A percentile compares a stretch with the other conserved stretches of the same genome.
These are phyloP conservation scores for Phyllachora maydis DNA, from an alignment of 2,329 filamentous ascomycete genomes.

Conservation along the genomic window DNA sequence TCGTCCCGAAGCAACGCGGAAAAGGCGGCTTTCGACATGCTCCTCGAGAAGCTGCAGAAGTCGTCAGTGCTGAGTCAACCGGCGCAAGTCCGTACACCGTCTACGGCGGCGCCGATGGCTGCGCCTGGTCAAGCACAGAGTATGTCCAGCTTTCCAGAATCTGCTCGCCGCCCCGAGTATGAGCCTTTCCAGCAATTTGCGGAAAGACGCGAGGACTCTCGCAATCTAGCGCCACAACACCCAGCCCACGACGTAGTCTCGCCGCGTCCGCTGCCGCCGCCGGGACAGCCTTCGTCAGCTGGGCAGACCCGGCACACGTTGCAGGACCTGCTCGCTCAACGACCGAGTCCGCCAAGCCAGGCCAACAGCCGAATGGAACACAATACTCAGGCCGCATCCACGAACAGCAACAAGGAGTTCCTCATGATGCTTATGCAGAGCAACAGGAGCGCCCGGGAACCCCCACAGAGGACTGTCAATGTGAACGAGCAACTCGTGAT, in stretches of 20 bases:
- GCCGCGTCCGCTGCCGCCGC: conserved; percentile 22
- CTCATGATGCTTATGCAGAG: conserved; percentile 65
- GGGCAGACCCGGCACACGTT: conserved; percentile 36
- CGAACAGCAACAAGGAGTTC: conserved; percentile 58
- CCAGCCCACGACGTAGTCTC: conserved; percentile 30
- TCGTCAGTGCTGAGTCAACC: too few relatives aligned
- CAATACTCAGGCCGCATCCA: conserved; percentile 14
- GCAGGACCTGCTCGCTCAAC: conserved; percentile 37
- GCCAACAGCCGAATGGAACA: conserved; percentile 23
- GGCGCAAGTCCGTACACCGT: too few relatives aligned
- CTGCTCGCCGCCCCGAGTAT: conserved; percentile 26
- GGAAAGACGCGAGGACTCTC: conserved; percentile 21
- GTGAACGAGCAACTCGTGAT: too few relatives aligned
- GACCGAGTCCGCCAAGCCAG: conserved; percentile 32
- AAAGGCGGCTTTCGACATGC: conserved; percentile 66
- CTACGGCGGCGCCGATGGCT: too few relatives aligned
- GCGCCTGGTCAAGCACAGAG: too few relatives aligned
- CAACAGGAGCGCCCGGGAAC: too few relatives aligned
- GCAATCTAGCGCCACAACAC: conserved; percentile 15
- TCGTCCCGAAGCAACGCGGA: conserved; percentile 36
- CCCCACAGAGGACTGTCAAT: too few relatives aligned
- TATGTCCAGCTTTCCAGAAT: too few relatives aligned
- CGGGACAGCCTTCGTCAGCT: conserved; percentile 19
- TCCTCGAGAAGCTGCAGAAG: conserved; percentile 67
- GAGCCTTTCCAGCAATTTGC: conserved; percentile 25